Evolutionary conservation across 805 yeast species (phyloP), one percentile per base, ranked within the genome.

Genomic region (Henningerozyma blattae): DNA sequence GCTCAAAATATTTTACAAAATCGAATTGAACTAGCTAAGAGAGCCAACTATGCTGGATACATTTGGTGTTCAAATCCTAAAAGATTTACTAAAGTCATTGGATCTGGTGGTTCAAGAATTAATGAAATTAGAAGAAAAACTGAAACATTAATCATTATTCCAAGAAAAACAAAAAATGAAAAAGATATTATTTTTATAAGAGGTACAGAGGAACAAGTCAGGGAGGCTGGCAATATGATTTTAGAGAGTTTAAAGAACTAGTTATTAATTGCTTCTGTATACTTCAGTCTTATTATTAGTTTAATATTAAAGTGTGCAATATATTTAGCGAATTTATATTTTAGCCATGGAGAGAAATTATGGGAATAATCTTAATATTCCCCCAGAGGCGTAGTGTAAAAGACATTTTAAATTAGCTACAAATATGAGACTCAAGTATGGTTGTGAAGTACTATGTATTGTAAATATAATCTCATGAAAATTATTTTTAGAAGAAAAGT

Each of bases 21-120:
- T 19, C 61, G 73, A 36, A 56, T 82, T 44, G 67, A 55, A 19
- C 54, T 56, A 28, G 73, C 72, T 33, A 48, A 63, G 37, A 45
- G 49, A 16, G 73, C 72, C 33, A 64, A 66, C 30, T 47, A 61
- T 28, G 62, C 61, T 32, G 91, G 77, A 9, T 82, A 73, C 70
- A 58, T 80, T 40, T 78, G 78, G 68, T 59, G 73, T 28, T 56
- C 70, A 28, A 65, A 71, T 38, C 58, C 73, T 9, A 50, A 57
- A 16, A 51, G 52, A 31, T 78, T 80, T 54, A 69, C 79, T 37
- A 69, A 65, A 51, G 64, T 84, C 32, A 70, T 85, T 43, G 95
- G 95, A 5, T 75, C 84, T 13, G 77, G 72, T 43, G 95, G 95
- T 31, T 58, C 75, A 22, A 75, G 70, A 42, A 65, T 84, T 50